phyloP scores from a whole-genome alignment of 306 rosid species.

The Arachis hypogaea region DNA sequence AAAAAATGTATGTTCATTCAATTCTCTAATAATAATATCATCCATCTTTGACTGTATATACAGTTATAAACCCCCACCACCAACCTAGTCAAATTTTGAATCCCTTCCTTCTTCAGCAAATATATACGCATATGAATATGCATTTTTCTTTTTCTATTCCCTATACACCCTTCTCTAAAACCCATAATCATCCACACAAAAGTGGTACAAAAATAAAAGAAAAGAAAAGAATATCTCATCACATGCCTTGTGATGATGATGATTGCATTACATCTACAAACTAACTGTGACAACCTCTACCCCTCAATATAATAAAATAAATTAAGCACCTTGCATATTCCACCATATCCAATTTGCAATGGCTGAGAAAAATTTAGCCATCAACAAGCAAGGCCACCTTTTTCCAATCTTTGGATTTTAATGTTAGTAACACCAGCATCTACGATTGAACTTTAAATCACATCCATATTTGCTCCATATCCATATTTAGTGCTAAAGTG shows the following conservation, averaged over 20 bases:
- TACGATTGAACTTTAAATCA: constrained; percentile 11
- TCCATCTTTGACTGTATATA: constrained; percentile 53
- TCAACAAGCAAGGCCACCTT: constrained; percentile 20
- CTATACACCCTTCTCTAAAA: constrained; percentile 44
- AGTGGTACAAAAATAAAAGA: constrained; percentile 9
- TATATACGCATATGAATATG: constrained; percentile 24
- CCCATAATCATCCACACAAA: constrained; percentile 36
- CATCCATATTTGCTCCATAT: constrained; percentile 36
- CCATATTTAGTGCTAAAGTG: constrained; percentile 26
- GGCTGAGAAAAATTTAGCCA: constrained; percentile 53
- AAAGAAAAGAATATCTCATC: constrained; percentile 32
- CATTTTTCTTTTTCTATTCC: constrained; percentile 47
- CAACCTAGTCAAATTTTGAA: constrained; percentile 34
- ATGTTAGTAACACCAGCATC: constrained; percentile 20
- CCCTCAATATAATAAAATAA: constrained; percentile 24
- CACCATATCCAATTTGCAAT: constrained; percentile 29
- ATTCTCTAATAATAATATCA: constrained; percentile 45
- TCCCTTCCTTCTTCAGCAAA: constrained; percentile 3
- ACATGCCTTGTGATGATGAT: constrained; percentile 31
- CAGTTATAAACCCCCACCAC: constrained; percentile 44
- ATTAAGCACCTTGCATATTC: constrained; percentile 30
- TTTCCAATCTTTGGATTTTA: constrained; percentile 26
- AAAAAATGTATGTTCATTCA: constrained; percentile 42
- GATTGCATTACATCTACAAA: constrained; percentile 41
- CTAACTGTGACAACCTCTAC: constrained; percentile 28